phyloP scores from a whole-genome alignment of 257 asterid genomes.

The Paulownia fortunei region DNA sequence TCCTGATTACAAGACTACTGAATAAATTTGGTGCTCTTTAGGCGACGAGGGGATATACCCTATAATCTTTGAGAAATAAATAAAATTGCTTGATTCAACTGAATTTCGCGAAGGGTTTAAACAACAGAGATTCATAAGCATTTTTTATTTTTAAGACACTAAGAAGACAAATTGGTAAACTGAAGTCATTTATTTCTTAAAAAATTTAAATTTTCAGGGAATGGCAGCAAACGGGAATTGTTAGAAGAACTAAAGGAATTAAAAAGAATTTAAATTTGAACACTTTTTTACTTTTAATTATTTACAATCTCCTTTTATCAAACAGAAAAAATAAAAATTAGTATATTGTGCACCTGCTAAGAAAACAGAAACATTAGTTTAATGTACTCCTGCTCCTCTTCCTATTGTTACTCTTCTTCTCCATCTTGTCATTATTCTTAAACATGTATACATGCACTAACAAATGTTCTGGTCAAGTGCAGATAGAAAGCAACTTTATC shows the following conservation, averaged over 20 bases:
- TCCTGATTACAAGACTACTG: not conserved
- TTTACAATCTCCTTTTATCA: not conserved
- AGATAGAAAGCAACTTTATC: conserved; percentile 80
- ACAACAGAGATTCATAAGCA: not conserved
- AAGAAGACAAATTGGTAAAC: not conserved
- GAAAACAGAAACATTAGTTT: not conserved
- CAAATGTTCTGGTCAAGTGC: conserved; percentile 41
- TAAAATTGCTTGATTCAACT: not conserved
- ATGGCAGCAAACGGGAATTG: too few relatives aligned
- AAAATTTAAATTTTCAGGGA: not conserved
- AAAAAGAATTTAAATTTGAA: not conserved
- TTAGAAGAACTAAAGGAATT: too few relatives aligned
- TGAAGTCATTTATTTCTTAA: not conserved
- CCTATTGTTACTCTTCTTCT: not conserved
- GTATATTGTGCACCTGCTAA: not conserved
- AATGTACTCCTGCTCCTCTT: not conserved
- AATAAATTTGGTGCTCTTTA: not conserved
- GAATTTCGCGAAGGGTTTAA: not conserved
- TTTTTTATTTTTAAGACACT: not conserved
- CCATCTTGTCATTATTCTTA: not conserved
- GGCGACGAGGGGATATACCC: not conserved
- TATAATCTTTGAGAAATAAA: not conserved
- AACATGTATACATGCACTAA: not conserved
- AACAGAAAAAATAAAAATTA: not conserved
- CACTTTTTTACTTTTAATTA: not conserved